Evolutionary conservation across 805 yeast genomes (phyloP).

Genomic region (Maudiozyma saulgeensis): DNA sequence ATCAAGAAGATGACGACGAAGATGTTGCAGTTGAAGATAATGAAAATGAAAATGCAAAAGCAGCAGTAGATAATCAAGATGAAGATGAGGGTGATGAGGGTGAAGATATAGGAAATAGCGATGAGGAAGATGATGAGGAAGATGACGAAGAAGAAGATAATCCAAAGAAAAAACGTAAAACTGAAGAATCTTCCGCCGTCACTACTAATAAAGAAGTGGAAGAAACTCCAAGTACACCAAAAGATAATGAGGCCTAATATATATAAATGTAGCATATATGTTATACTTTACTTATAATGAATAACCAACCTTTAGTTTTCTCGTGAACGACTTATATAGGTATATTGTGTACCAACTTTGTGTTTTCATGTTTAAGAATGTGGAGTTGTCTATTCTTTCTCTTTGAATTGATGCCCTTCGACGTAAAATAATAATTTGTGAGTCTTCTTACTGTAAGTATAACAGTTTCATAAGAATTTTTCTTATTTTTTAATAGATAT

Average conservation of each 20-base stretch:
- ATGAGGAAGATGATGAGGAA: slow-evolving; percentile 1
- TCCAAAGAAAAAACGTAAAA: slow-evolving; percentile 12
- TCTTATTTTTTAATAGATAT: too few species aligned
- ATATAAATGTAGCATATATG: too few species aligned
- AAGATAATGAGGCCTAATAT: slow-evolving; percentile 13
- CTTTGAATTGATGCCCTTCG: too few species aligned
- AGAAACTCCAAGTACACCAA: slow-evolving; percentile 20
- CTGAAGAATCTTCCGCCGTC: background rate
- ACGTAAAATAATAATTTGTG: too few species aligned
- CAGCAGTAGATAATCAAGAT: slow-evolving; percentile 4
- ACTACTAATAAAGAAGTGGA: slow-evolving; percentile 4
- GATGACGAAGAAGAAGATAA: slow-evolving; percentile 8
- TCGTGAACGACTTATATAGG: too few species aligned
- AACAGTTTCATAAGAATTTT: too few species aligned
- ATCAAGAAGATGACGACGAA: slow-evolving; percentile 32
- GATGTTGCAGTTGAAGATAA: slow-evolving; percentile 31
- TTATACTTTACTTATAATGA: too few species aligned
- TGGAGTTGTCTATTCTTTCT: too few species aligned
- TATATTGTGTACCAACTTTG: too few species aligned
- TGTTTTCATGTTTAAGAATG: too few species aligned
- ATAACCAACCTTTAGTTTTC: too few species aligned
- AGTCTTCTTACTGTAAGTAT: too few species aligned
- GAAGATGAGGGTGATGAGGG: slow-evolving; percentile 5
- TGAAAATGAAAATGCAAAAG: slow-evolving; percentile 12
- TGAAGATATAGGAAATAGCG: slow-evolving; percentile 2